Conservation (phyloP, 345 rosid species). For the Mallotus nudiflorus region DNA sequence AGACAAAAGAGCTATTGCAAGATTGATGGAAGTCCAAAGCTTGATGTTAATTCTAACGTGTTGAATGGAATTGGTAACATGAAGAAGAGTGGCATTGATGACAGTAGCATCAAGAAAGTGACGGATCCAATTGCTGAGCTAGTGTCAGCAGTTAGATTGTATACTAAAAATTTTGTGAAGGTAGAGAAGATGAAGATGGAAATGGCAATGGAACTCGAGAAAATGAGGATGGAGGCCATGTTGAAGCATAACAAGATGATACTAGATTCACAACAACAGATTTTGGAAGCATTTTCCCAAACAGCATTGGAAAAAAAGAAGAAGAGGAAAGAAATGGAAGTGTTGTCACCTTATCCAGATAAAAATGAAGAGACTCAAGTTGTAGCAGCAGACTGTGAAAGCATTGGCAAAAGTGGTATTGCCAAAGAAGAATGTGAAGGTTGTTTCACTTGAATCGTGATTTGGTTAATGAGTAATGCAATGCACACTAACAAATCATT, state of each 20-base stretch:
- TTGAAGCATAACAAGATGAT: constrained; percentile 69
- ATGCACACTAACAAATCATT: neutral
- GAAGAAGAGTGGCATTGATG: constrained; percentile 24
- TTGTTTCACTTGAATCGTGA: neutral
- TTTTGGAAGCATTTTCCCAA: constrained; percentile 44
- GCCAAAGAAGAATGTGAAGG: neutral
- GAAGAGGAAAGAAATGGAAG: constrained; percentile 28
- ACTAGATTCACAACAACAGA: constrained; percentile 60
- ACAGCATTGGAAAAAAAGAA: constrained; percentile 40
- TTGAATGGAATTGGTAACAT: constrained; percentile 34
- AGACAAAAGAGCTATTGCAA: constrained; percentile 35
- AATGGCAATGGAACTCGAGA: constrained; percentile 69
- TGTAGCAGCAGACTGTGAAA: constrained; percentile 21
- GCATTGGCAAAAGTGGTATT: neutral
- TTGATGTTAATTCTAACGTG: constrained; percentile 14
- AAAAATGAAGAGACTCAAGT: constrained; percentile 16
- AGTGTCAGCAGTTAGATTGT: constrained; percentile 52
- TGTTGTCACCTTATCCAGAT: constrained; percentile 15
- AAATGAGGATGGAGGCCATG: constrained; percentile 66
- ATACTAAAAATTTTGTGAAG: constrained; percentile 54
- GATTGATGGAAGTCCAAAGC: constrained; percentile 33
- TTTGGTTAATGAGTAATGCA: neutral
- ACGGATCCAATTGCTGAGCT: constrained; percentile 51
- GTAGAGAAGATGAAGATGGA: constrained; percentile 76
- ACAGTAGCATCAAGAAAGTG: constrained; percentile 34